Percentiles rank a stretch among this genome's conserved stretches.
Conservation (phyloP, 352 stramenopile species). For the Phytophthora hybrid region DNA sequence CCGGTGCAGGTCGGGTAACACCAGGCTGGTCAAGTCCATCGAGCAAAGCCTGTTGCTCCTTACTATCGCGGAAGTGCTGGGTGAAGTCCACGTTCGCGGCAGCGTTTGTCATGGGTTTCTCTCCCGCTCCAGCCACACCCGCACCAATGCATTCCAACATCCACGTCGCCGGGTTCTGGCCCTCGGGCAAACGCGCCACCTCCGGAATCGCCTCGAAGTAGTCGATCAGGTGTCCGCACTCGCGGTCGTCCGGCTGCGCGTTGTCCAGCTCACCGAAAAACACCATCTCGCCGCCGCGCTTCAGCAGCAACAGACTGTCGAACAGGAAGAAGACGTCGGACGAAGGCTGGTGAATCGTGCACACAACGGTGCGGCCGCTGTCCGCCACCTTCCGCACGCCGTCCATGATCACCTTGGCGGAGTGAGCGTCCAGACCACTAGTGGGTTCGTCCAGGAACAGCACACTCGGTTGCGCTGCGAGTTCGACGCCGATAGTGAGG, state of each 20-base stretch:
- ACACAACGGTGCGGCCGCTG: constrained; percentile 77
- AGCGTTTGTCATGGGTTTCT: constrained; percentile 14
- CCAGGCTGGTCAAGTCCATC: constrained; percentile 11
- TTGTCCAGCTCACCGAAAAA: constrained; percentile 63
- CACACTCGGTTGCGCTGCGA: constrained; percentile 84
- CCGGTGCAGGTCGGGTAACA: constrained; percentile 11
- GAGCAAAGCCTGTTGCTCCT: constrained; percentile 23
- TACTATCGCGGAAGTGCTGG: constrained; percentile 34
- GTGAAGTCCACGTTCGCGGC: constrained; percentile 34
- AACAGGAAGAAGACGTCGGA: constrained; percentile 53
- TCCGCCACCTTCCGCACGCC: constrained; percentile 63
- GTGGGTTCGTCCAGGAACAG: constrained; percentile 91
- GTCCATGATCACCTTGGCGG: constrained; percentile 84
- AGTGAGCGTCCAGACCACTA: constrained; percentile 85
- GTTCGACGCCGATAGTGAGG: constrained; percentile 90
- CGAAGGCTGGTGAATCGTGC: constrained; percentile 49
- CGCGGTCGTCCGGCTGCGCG: constrained; percentile 1
- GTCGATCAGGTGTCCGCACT: constrained; percentile 41
- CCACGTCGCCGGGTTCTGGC: constrained; percentile 74
- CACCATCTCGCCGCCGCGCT: constrained; percentile 61
- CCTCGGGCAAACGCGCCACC: constrained; percentile 32
- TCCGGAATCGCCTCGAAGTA: constrained; percentile 52
- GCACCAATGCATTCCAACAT: constrained; percentile 73
- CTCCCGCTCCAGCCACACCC: constrained; percentile 27
- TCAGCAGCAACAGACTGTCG: constrained; percentile 82